Percentiles rank a stretch among this genome's conserved stretches.
phyloP scores from a whole-genome alignment of 257 asterid species.

The Prunella vulgaris region DNA sequence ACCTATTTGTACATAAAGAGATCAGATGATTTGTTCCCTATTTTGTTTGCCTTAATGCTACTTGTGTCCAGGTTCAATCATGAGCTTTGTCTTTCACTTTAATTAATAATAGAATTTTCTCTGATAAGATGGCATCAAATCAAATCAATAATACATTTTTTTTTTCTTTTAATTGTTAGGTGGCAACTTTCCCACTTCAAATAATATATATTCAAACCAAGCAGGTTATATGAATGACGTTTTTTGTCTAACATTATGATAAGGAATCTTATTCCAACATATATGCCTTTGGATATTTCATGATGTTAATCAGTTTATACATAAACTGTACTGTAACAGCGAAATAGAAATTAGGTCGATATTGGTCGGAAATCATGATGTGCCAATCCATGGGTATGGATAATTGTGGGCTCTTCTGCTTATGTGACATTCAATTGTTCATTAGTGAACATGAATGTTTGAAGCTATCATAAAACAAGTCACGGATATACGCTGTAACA shows the following conservation, averaged over 20 bases:
- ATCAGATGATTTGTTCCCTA: constrained; percentile 24
- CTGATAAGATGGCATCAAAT: background rate
- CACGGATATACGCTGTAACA: background rate
- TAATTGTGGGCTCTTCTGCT: no score
- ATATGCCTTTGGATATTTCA: no score
- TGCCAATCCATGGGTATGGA: no score
- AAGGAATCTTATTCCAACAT: no score
- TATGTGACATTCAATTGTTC: no score
- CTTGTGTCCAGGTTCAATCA: background rate
- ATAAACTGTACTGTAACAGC: no score
- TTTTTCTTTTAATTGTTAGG: background rate
- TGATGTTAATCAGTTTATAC: no score
- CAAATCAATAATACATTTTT: background rate
- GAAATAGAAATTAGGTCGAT: no score
- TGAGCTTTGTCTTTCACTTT: background rate
- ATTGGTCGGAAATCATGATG: no score
- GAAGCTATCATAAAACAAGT: background rate
- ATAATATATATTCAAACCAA: background rate
- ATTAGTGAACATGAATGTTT: no score
- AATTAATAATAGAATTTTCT: background rate
- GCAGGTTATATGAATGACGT: background rate
- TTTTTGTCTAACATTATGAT: no score
- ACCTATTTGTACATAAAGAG: constrained; percentile 47
- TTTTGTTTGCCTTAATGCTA: constrained; percentile 13
- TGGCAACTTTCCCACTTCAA: background rate